Evolutionary conservation across 192 early-diverging fungal genomes (phyloP).

Genomic region (Coemansia biformis): DNA sequence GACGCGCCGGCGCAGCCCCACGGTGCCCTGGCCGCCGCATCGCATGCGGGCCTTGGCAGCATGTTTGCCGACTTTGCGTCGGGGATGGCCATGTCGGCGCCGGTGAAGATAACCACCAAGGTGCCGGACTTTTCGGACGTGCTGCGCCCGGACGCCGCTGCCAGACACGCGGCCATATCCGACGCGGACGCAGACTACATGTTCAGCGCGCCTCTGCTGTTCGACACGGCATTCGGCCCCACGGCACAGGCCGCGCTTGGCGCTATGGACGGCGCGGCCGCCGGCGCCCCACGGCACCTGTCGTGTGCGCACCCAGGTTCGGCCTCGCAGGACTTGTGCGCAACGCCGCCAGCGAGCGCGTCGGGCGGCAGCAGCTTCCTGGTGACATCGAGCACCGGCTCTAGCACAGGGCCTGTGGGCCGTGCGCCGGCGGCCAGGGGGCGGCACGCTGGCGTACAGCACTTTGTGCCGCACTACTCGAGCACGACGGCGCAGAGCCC

Average conservation of each 20-base stretch:
- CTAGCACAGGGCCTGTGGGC: too few relatives aligned
- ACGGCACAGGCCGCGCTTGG: slow-evolving; percentile 15
- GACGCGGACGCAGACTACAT: slow-evolving; percentile 28
- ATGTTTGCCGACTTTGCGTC: background rate
- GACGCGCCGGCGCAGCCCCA: background rate
- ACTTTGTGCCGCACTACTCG: slow-evolving; percentile 49
- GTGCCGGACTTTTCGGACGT: slow-evolving; percentile 48
- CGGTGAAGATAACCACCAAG: slow-evolving; percentile 37
- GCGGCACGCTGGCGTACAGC: slow-evolving; percentile 25
- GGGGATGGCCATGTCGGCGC: slow-evolving; percentile 16
- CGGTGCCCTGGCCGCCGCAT: too few relatives aligned
- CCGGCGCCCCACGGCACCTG: background rate
- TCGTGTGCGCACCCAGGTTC: too few relatives aligned
- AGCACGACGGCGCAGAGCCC: slow-evolving; percentile 3
- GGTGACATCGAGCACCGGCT: too few relatives aligned
- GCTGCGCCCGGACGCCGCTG: background rate
- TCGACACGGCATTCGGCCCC: slow-evolving; percentile 15
- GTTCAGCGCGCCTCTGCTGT: slow-evolving; percentile 29
- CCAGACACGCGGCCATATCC: slow-evolving; percentile 3
- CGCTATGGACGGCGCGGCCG: background rate
- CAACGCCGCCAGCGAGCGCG: too few relatives aligned
- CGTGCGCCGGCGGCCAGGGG: too few relatives aligned
- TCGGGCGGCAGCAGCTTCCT: too few relatives aligned
- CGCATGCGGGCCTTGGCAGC: background rate
- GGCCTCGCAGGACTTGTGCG: too few relatives aligned